Evolutionary conservation across 192 early-diverging fungal species (phyloP), one percentile per base, ranked within the genome.

Genomic region (Coemansia sp.): DNA sequence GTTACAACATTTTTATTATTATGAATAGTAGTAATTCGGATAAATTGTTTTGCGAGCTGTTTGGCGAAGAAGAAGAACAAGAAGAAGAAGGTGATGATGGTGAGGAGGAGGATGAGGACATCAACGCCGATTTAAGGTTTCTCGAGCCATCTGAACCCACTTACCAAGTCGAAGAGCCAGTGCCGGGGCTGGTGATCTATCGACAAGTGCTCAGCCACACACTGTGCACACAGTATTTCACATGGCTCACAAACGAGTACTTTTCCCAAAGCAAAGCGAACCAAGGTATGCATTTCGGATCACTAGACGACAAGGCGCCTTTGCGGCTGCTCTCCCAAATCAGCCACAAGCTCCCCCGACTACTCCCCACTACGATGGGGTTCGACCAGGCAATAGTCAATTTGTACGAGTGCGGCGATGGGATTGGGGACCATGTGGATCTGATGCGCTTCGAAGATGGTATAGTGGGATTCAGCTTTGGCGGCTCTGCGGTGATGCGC

Each of bases 381-480:
- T 85, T 86, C 22, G 77, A 86, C 70, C 84, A 85, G 38, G 69
- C 74, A 22, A 86, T 88, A 12, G 66, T 84, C 49, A 88, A 88
- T 60, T 59, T 77, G 38, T 88, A 88, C 60, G 60, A 62, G 25
- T 45, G 71, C 7, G 85, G 82, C n/a, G 74, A 85, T 45, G 87
- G 87, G 0, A 84, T 88, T 22, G 68, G 61, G 31, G 73, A 79
- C 35, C 87, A 88, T 43, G 64, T 85, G 4, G 87, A 88, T 59
- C 57, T 88, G n/a, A 46, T 74, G 65, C 70, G 85, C 61, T 88
- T 88, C 56, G 84, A 68, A 0, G 87, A 88, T 58, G 81, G 79
- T 5, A 61, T 88, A 6, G 77, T 75, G 2, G 76, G 85, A 10
- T 74, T 83, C 19, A 73, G 66, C 20, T 81, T 88, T 53, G 73